phyloP scores from a whole-genome alignment of 192 early-diverging fungal species.

The Podila clonocystis region DNA sequence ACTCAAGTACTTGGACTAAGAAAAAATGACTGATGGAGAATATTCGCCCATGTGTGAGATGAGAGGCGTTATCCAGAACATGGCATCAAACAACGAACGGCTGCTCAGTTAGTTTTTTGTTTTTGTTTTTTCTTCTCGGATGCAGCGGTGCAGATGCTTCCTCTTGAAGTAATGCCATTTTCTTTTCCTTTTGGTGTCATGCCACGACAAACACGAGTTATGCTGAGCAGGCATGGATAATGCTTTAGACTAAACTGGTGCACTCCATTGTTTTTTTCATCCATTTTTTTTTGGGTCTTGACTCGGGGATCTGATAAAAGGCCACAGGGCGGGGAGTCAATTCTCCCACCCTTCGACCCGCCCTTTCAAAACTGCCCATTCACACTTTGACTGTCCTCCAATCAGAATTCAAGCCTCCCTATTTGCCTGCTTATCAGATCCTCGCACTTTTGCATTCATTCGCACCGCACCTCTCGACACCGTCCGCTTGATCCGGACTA shows the following conservation, averaged over 20 bases:
- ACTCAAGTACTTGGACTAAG: neutral
- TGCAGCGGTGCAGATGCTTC: neutral
- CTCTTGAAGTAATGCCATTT: neutral
- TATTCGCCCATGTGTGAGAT: no score
- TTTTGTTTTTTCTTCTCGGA: neutral
- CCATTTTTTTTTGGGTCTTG: neutral
- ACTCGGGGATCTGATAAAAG: conserved; percentile 8
- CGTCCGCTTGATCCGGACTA: no score
- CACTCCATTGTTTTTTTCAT: neutral
- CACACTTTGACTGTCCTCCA: no score
- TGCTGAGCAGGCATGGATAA: neutral
- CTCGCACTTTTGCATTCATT: no score
- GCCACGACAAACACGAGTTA: neutral
- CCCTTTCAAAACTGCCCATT: conserved; percentile 1
- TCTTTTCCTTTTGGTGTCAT: neutral
- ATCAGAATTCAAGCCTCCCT: no score
- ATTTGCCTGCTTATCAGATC: no score
- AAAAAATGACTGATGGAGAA: no score
- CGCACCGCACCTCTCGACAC: no score
- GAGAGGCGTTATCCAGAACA: no score
- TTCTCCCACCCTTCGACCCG: neutral
- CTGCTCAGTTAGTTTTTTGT: no score
- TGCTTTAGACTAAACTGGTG: neutral
- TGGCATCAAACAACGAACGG: no score
- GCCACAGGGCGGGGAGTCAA: neutral